These are phyloP conservation scores for Populus hybrid DNA, from an alignment of 441 rosid genomes.

Conservation along the genomic window DNA sequence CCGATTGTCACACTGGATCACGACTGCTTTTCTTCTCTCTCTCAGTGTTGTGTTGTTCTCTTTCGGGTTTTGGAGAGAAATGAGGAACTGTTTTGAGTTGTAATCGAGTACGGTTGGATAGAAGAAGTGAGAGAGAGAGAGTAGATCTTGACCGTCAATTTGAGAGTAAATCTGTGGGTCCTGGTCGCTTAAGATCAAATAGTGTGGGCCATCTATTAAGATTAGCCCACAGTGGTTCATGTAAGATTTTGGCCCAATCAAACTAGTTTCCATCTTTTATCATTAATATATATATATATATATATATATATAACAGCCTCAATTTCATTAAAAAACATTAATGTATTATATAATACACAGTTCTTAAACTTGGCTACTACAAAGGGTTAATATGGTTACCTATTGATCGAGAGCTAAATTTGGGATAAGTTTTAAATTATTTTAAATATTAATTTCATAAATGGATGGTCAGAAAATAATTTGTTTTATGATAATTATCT, in stretches of 20 bases:
- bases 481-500: no score
- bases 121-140: not conserved
- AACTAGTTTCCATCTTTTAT: no score
- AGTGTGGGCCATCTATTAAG: not conserved
- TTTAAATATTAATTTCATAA: no score
- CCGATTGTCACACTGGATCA: slow-evolving; percentile 8
- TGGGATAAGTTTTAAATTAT: no score
- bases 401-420: no score
- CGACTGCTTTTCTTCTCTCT: not conserved
- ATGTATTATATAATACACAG: no score
- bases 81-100: not conserved
- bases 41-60: not conserved
- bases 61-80: not conserved
- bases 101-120: not conserved
- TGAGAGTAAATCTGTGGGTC: not conserved
- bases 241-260: not conserved
- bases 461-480: no score
- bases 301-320: no score
- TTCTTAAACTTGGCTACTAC: no score
- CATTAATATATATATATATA: no score
- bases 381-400: no score
- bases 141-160: not conserved
- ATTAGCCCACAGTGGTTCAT: not conserved
- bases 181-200: not conserved
- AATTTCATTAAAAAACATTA: no score